These are phyloP conservation scores for Entomortierella lignicola DNA, from an alignment of 192 early-diverging fungal species.

Conservation along the genomic window DNA sequence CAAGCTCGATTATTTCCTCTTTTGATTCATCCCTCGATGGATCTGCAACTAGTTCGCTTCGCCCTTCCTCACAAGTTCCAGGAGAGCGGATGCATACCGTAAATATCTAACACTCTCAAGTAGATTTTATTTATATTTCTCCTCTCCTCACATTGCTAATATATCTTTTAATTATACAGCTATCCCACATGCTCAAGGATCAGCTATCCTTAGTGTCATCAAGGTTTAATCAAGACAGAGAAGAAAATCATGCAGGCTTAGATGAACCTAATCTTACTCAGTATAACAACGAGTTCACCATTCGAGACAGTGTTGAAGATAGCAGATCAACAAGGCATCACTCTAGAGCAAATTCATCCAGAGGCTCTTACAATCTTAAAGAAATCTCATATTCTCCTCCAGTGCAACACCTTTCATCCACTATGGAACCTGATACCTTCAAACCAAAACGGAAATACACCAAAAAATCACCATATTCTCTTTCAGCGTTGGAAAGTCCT, in stretches of 20 bases:
- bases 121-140: background rate
- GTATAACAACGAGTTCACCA: background rate
- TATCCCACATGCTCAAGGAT: conserved; percentile 35
- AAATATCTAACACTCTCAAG: background rate
- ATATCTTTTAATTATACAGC: background rate
- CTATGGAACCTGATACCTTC: background rate
- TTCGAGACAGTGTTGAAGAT: background rate
- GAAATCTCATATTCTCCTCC: no score
- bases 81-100: conserved; percentile 18
- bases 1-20: background rate
- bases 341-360: background rate
- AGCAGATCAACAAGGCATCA: background rate
- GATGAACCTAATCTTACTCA: background rate
- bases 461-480: conserved; percentile 16
- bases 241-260: background rate
- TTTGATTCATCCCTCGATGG: background rate
- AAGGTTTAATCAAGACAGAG: conserved; percentile 2
- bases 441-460: conserved; percentile 39
- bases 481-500: background rate
- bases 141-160: background rate
- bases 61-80: background rate
- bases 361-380: no score
- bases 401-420: conserved; percentile 1
- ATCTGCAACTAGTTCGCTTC: background rate
- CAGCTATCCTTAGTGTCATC: conserved; percentile 16